These are phyloP conservation scores for Elaeagnus macrophylla DNA, from an alignment of 306 rosid species.

Conservation along the genomic window DNA sequence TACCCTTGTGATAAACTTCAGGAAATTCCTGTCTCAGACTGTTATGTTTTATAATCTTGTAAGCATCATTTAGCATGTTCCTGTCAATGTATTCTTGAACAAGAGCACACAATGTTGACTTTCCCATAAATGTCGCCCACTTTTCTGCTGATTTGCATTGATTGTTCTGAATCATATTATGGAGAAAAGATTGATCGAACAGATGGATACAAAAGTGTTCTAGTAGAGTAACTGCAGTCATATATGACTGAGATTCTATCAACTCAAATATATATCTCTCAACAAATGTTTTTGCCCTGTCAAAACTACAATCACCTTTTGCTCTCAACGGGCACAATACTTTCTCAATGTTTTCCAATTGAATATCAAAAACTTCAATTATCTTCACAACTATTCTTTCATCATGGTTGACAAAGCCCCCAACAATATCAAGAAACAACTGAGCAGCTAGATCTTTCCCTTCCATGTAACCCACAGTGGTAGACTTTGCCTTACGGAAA, in stretches of 20 bases:
- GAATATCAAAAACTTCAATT: constrained; percentile 60
- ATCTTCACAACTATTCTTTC: constrained; percentile 61
- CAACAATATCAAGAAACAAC: constrained; percentile 53
- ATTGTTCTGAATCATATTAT: constrained; percentile 49
- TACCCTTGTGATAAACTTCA: constrained; percentile 59
- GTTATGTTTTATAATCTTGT: constrained; percentile 59
- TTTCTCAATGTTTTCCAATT: constrained; percentile 48
- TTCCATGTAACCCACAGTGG: constrained; percentile 13
- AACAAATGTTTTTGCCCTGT: constrained; percentile 43
- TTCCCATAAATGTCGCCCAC: constrained; percentile 92
- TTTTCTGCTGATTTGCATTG: constrained; percentile 89
- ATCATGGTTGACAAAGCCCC: constrained; percentile 65
- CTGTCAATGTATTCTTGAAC: constrained; percentile 45
- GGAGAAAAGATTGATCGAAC: constrained; percentile 58
- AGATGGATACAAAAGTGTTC: constrained; percentile 68
- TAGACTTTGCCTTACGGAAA: constrained; percentile 39
- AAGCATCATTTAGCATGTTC: constrained; percentile 74
- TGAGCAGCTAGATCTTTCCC: constrained; percentile 60
- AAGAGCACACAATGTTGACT: constrained; percentile 59
- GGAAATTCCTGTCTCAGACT: constrained; percentile 71
- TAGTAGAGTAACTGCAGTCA: constrained; percentile 61
- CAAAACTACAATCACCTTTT: constrained; percentile 26
- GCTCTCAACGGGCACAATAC: constrained; percentile 40
- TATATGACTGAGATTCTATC: constrained; percentile 53
- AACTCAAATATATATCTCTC: constrained; percentile 52